Conservation (phyloP, 116 monocot genomes). For the Dioscorea cayenensis region DNA sequence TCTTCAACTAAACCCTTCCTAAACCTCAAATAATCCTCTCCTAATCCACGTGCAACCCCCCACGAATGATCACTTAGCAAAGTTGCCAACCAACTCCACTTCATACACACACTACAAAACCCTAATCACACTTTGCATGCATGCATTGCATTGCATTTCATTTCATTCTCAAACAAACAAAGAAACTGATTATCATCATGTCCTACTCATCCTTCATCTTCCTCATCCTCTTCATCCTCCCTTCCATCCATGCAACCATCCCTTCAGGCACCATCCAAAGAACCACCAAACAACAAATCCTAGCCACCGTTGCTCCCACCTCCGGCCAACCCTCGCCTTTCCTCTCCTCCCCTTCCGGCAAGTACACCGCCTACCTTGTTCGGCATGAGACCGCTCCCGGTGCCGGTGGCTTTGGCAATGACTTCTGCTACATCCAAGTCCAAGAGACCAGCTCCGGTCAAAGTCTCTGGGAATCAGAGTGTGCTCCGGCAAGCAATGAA, state of each 20-base stretch:
- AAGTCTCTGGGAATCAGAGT: conserved; percentile 75
- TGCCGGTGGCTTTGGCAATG: conserved; percentile 51
- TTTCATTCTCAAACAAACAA: no score
- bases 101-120: no score
- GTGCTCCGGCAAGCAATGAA: conserved; percentile 49
- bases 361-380: conserved; percentile 35
- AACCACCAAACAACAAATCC: conserved; percentile 49
- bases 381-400: conserved; percentile 23
- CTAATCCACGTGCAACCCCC: conserved; percentile 1
- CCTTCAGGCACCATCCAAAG: conserved; percentile 32
- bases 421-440: conserved; percentile 62
- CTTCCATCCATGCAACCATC: not conserved
- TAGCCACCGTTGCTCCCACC: conserved; percentile 27
- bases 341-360: conserved; percentile 42
- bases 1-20: not conserved
- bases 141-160: no score
- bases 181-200: no score
- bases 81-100: not conserved
- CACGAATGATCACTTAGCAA: not conserved
- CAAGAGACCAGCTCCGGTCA: conserved; percentile 13
- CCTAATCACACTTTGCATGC: no score
- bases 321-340: conserved; percentile 17
- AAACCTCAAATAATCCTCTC: not conserved
- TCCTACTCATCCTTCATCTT: not conserved
- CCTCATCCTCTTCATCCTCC: conserved; percentile 10